phyloP scores from a whole-genome alignment of 371 early-diverging fungal species.

The Actinomortierella ambigua region DNA sequence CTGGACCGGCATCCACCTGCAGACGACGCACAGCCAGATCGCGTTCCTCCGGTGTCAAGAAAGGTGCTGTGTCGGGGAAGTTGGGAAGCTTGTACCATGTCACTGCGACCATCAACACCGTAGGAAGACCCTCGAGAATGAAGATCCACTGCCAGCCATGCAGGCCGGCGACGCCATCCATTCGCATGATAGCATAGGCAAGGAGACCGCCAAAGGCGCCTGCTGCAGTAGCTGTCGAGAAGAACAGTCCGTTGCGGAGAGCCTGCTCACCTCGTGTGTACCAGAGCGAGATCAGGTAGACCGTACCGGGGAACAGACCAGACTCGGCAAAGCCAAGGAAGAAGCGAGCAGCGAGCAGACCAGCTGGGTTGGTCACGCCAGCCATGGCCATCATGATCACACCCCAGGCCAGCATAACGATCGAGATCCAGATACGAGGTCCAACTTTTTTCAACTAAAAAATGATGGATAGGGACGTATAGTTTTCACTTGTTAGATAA shows the following conservation, averaged over 20 bases:
- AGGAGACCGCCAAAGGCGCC: constrained; percentile 77
- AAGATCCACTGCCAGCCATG: constrained; percentile 68
- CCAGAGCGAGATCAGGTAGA: constrained; percentile 78
- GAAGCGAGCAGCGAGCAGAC: constrained; percentile 63
- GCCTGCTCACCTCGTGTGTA: constrained; percentile 75
- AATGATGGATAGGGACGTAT: constrained; percentile 53
- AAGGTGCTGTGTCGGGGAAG: constrained; percentile 57
- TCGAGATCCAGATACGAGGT: constrained; percentile 61
- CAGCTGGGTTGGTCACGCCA: constrained; percentile 49
- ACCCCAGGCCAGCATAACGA: constrained; percentile 69
- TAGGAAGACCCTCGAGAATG: constrained; percentile 59
- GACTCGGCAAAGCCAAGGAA: constrained; percentile 68
- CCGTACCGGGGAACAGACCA: constrained; percentile 78
- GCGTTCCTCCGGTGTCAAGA: constrained; percentile 56
- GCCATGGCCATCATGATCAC: constrained; percentile 64
- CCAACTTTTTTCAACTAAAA: constrained; percentile 34
- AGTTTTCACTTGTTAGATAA: background rate
- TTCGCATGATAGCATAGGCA: constrained; percentile 57
- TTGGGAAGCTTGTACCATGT: constrained; percentile 61
- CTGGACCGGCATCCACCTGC: constrained; percentile 46
- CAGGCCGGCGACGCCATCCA: constrained; percentile 54
- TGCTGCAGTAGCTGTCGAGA: constrained; percentile 65
- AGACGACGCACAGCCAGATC: constrained; percentile 56
- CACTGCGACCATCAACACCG: constrained; percentile 49
- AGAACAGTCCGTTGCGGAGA: constrained; percentile 71